Base-by-base conservation (phyloP, 2,329 filamentous ascomycete genomes). In the Ophiostoma himal-ulmi region DNA sequence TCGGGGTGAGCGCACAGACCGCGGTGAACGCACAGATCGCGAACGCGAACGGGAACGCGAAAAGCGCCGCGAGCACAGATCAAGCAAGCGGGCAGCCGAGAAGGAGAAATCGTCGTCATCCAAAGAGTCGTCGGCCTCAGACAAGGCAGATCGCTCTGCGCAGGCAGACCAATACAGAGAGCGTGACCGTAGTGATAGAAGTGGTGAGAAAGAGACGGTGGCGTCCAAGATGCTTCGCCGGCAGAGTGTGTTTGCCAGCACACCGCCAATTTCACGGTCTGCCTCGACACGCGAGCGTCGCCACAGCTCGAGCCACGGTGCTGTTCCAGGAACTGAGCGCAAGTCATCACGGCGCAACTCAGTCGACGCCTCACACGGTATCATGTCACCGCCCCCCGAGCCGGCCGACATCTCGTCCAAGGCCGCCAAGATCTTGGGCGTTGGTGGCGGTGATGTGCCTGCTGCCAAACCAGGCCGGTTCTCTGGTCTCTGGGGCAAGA, bases 391-490 rank as follows among this genome's bases (percentile, higher is more conserved):
- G 3, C 90, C 91, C 10, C 88, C 90, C 1, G 92, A 93, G 39
- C 87, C 90, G 41, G 81, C 83, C 60, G 85, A 87, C 68, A 85
- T 92, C 76, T 85, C 89, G 8, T 85, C 88, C 65, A 96, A 96
- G 79, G 92, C 92, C 37, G 91, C 92, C 41, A 93, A 89, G 79
- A 80, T 94, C 69, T 87, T 95, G 2, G 87, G 93, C 81, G 74
- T 86, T 34, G 82, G 76, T 57, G 80, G 79, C 69, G 78, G 79
- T 17, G 77, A 76, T 62, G 79, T 89, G 4, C 85, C 81, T 69
- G 83, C 88, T 3, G 89, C 86, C 77, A 90, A 88, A 76, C 79
- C 87, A 69, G 83, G 82, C 76, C 85, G 84, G 4, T 78, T 89
- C 34, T 82, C 84, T 36, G 84, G 86, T 37, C 81, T 93, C 6